A percentile compares a stretch with the other conserved stretches of the same genome.
These are phyloP conservation scores for Xylaria sp. DNA, from an alignment of 2,329 filamentous ascomycete species.

Conservation along the genomic window DNA sequence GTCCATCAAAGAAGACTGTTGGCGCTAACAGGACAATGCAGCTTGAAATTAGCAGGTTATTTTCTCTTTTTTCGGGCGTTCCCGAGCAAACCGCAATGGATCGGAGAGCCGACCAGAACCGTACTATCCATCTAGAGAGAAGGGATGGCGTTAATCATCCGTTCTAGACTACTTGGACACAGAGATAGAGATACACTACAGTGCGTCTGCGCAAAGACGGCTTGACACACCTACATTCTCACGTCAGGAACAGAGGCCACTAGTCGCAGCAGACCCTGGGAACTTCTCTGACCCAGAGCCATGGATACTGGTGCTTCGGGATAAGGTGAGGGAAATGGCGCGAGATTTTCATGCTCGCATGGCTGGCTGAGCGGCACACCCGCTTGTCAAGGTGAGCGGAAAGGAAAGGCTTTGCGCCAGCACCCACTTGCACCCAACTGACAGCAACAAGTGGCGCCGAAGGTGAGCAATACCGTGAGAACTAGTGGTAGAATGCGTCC, in stretches of 20 bases:
- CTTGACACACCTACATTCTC: not conserved
- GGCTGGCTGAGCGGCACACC: slow-evolving; percentile 29
- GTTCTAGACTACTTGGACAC: slow-evolving; percentile 2
- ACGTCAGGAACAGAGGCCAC: slow-evolving; percentile 13
- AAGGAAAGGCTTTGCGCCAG: slow-evolving; percentile 14
- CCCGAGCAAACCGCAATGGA: not conserved
- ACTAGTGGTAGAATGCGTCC: slow-evolving; percentile 11
- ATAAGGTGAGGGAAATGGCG: slow-evolving; percentile 21
- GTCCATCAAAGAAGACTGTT: slow-evolving; percentile 21
- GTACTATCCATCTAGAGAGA: not conserved
- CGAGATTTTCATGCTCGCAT: slow-evolving; percentile 25
- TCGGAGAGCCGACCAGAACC: not conserved
- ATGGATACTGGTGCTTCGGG: slow-evolving; percentile 30
- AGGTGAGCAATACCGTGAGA: slow-evolving; percentile 11
- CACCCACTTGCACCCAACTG: slow-evolving; percentile 15
- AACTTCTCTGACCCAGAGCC: slow-evolving; percentile 30
- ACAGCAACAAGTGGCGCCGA: slow-evolving; percentile 13
- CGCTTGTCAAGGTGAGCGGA: slow-evolving; percentile 25
- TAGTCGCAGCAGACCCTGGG: slow-evolving; percentile 21
- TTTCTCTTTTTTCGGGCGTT: slow-evolving; percentile 11
- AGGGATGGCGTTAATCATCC: slow-evolving; percentile 9
- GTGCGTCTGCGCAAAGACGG: not conserved
- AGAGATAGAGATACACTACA: not conserved
- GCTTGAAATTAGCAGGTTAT: slow-evolving; percentile 19
- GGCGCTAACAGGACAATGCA: slow-evolving; percentile 30